Evolutionary conservation across 129 eudicot species (phyloP), one percentile per base, ranked within the genome.

Genomic region (Pseudognaphalium luteoalbum): DNA sequence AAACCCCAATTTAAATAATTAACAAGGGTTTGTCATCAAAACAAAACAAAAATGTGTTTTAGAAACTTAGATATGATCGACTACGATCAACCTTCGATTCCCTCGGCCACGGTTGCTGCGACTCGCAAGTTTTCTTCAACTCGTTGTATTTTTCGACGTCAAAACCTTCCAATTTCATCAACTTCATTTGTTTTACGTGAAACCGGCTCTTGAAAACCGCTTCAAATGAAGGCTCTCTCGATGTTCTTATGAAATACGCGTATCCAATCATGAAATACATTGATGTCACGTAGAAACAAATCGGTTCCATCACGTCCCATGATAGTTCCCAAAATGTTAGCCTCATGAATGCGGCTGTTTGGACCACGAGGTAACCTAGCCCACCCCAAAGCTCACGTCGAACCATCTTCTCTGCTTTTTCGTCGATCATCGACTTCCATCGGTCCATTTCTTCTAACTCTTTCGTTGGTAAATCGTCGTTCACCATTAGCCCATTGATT

Each of bases 291-390:
- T 87, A 94, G 84, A 94, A 91, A 81, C 98, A 94, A 72, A 94
- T 87, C 0, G 98, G 98, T 20, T 94, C 98, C 98, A 94, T 94
- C 3, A 94, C 98, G 76, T 94, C 98, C 98, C 98, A 94, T 5
- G 98, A 74, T 0, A 94, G 90, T 51, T 94, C 98, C 97, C 98
- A 94, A 71, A 91, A 94, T 1, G 98, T 94, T 10, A 94, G 81
- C 86, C 98, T 86, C 90, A 94, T 94, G 85, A 94, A 94, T 6
- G 87, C 92, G 6, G 90, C 98, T 2, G 98, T 94, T 47, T 91
- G 98, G 33, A 86, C 81, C 79, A 91, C 78, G 7, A 94, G 68
- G 76, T 72, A 88, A 54, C 90, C 97, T 5, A 94, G 78, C 30
- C 98, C 98, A 20, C 77, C 74, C 97, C 97, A 89, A 5, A 94